Evolutionary conservation across 176 grass and related monocot genomes (phyloP), one percentile per base, ranked within the genome.

Genomic region (Oryza officinalis): DNA sequence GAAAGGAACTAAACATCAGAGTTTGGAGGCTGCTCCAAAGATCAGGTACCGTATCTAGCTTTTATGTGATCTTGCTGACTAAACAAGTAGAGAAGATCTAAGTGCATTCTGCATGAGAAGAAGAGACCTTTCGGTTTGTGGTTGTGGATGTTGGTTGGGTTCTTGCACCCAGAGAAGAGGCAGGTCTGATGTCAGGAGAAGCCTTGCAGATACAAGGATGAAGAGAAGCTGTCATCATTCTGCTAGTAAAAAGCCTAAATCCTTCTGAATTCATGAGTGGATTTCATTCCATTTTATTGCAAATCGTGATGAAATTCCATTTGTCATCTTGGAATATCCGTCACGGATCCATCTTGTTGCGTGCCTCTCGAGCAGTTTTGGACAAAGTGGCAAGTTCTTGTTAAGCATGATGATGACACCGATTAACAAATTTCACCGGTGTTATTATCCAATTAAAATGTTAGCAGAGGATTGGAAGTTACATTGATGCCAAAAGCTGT

Each of bases 51-150:
- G 5, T 6, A 1, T 52, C 4, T 10, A 47, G 1, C 1, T 32
- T 27, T 1, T 22, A 22, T 54, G 1, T 20, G 15, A 0, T 20
- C 4, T 54, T 50, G 47, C 12, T 6, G 47, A 50, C 14, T 18
- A 6, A 6, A 18, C 0, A 50, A 8, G 6, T 2, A 47, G 45
- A 47, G 45, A 47, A 13, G 13, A 47, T 47, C 13, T 47, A 46
- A 47, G 13, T 47, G 15, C 45, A 47, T 47, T 47, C 3, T 47
- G 45, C 45, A 14, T 47, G 13, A 41, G 40, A 47, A 54, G 17
- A 54, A 54, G 5, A 54, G 4, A 92, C 86, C 79, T 86, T 79
- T 44, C 64, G 30, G 4, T 44, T 75, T 14, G 86, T 83, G 50
- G 76, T 70, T 15, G 70, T 11, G 1, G 84, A 38, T 20, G 74